Conservation (phyloP, 176 grass and related monocot species). For the Thalia dealbata region DNA sequence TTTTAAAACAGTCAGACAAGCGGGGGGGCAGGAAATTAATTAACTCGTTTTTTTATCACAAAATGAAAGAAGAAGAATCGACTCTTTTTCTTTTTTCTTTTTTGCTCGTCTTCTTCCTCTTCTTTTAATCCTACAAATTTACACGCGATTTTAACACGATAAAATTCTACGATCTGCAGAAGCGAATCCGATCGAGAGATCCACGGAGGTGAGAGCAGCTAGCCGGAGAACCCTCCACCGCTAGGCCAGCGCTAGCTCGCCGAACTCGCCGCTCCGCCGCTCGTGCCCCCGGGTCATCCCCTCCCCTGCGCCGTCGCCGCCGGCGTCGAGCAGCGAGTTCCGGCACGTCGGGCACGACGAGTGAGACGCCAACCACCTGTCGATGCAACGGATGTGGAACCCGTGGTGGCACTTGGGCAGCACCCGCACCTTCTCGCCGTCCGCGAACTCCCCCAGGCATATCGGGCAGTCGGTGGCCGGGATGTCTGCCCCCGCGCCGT, state of each 20-base stretch:
- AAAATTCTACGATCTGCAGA: not conserved
- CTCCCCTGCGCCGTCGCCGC: not conserved
- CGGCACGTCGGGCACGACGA: slow-evolving; percentile 84
- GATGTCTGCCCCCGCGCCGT: slow-evolving; percentile 19
- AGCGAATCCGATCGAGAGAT: not conserved
- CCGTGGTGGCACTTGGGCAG: slow-evolving; percentile 71
- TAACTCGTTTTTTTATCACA: too few relatives aligned
- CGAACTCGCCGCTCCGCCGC: not conserved
- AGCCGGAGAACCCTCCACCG: not conserved
- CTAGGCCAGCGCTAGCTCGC: not conserved
- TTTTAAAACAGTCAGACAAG: too few relatives aligned
- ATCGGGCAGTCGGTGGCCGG: slow-evolving; percentile 56
- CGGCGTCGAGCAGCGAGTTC: slow-evolving; percentile 36
- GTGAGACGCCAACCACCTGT: slow-evolving; percentile 68
- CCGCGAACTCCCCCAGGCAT: slow-evolving; percentile 80
- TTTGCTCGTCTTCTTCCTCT: too few relatives aligned
- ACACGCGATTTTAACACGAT: not conserved
- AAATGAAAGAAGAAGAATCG: too few relatives aligned
- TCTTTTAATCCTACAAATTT: too few relatives aligned
- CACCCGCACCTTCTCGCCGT: slow-evolving; percentile 71
- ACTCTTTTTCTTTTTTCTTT: too few relatives aligned
- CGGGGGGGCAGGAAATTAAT: too few relatives aligned
- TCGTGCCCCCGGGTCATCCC: not conserved
- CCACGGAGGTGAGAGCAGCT: not conserved
- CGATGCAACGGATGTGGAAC: slow-evolving; percentile 76